These are phyloP conservation scores for Phytophthora boehmeriae DNA, from an alignment of 352 stramenopile species.

Conservation along the genomic window DNA sequence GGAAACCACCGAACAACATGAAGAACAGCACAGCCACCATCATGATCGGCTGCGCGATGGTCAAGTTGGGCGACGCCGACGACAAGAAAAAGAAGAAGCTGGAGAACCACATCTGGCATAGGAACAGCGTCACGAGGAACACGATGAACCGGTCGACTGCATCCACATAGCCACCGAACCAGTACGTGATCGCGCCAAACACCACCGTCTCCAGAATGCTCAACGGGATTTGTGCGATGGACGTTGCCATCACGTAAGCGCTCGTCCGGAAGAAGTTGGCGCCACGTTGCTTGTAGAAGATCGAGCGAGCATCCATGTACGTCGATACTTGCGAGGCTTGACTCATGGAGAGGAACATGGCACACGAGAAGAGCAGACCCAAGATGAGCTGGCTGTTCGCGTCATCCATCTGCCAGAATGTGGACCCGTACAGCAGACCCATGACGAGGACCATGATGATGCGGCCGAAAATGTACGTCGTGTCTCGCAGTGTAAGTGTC, in stretches of 20 bases:
- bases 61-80: constrained; percentile 43
- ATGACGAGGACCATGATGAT: constrained; percentile 69
- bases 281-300: constrained; percentile 92
- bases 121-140: constrained; percentile 71
- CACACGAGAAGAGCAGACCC: constrained; percentile 87
- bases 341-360: constrained; percentile 88
- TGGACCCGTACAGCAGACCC: constrained; percentile 66
- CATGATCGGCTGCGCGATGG: constrained; percentile 63
- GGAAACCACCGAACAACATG: constrained; percentile 68
- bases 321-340: constrained; percentile 79
- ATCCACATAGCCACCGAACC: constrained; percentile 82
- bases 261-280: constrained; percentile 89
- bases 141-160: constrained; percentile 50
- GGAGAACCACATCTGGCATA: constrained; percentile 73
- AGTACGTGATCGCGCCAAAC: constrained; percentile 91
- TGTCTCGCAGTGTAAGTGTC: constrained; percentile 67
- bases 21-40: constrained; percentile 71
- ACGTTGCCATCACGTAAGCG: constrained; percentile 76
- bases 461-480: constrained; percentile 46
- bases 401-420: constrained; percentile 68
- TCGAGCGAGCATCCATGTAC: constrained; percentile 72
- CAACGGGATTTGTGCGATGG: constrained; percentile 57
- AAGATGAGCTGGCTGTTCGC: constrained; percentile 68
- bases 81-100: constrained; percentile 75
- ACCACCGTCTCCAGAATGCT: constrained; percentile 75